Evolutionary conservation across 306 rosid species (phyloP).

Genomic region (Vigna hirtella): DNA sequence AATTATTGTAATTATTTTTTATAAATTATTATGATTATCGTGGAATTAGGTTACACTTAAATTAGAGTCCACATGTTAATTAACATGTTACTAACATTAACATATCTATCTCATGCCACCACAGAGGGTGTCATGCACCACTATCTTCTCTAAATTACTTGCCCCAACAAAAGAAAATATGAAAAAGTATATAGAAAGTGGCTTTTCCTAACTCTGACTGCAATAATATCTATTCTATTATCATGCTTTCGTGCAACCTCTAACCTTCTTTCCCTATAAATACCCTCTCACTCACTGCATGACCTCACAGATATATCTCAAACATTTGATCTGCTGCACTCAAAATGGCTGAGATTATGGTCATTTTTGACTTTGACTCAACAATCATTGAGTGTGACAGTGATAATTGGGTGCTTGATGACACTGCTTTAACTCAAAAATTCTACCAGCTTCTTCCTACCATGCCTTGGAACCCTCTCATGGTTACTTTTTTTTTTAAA

Average conservation of each 20-base stretch:
- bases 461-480: slow-evolving; percentile 67
- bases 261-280: slow-evolving; percentile 31
- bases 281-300: not conserved
- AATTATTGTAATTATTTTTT: no score
- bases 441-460: slow-evolving; percentile 65
- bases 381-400: slow-evolving; percentile 73
- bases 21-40: no score
- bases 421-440: slow-evolving; percentile 52
- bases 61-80: no score
- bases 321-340: not conserved
- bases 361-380: slow-evolving; percentile 73
- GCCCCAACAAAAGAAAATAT: not conserved
- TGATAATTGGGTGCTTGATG: slow-evolving; percentile 75
- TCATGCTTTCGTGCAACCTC: not conserved
- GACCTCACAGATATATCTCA: not conserved
- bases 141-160: slow-evolving; percentile 2
- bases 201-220: not conserved
- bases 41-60: no score
- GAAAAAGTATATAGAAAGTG: slow-evolving; percentile 1
- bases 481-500: slow-evolving; percentile 47
- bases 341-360: slow-evolving; percentile 49
- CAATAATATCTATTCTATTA: not conserved
- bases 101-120: no score
- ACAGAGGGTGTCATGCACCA: not conserved
- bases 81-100: no score